Evolutionary conservation across 768 basidiomycete species (phyloP), one percentile per base, ranked within the genome.

Genomic region (Sarcodon sp.): DNA sequence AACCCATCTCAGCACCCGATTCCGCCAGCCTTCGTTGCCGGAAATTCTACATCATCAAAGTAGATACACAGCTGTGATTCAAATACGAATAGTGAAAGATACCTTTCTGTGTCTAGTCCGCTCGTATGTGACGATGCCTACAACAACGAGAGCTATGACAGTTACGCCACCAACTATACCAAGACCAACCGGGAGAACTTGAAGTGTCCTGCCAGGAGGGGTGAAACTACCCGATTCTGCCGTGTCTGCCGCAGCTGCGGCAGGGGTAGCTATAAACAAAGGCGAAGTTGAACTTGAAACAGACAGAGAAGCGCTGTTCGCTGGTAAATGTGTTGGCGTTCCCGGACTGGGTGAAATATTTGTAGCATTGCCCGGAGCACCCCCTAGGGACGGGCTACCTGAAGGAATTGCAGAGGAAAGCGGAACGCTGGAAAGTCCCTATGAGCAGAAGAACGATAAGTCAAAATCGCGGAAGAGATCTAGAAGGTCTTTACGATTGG

Each of bases 41-140:
- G 76, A 87, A 89, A 51, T 76, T 72, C 85, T 87, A 53, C 35
- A 7, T 21, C 44, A 46, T 37, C 37, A 53, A 35, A 54, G 7
- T 15, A 21, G 10, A 15, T 21, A 48, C 11, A 39, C 35, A 41
- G n/a, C n/a, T n/a, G 51, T 49, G 34, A n/a, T 21, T 43, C 45
- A 44, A 6, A 13, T 18, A 31, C 21, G 21, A 21, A 46, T 3
- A 21, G 43, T 15, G 32, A 33, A 46, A 21, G 75, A 48, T 50
- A 86, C 87, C 73, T 79, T 85, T 69, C 87, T 81, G 60, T 88
- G 88, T 64, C 83, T 85, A 21, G 87, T 79, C 43, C 91, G 77
- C 70, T 93, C 88, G 58, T 81, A 88, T 6, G 87, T 89, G 53
- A 92, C 88, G 61, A 89, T 67, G 45, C 76, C 82, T 50, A 93